A percentile compares a stretch with the other conserved stretches of the same genome.
These are phyloP conservation scores for Xylariaceae sp. DNA, from an alignment of 2,329 filamentous ascomycete genomes.

Conservation along the genomic window DNA sequence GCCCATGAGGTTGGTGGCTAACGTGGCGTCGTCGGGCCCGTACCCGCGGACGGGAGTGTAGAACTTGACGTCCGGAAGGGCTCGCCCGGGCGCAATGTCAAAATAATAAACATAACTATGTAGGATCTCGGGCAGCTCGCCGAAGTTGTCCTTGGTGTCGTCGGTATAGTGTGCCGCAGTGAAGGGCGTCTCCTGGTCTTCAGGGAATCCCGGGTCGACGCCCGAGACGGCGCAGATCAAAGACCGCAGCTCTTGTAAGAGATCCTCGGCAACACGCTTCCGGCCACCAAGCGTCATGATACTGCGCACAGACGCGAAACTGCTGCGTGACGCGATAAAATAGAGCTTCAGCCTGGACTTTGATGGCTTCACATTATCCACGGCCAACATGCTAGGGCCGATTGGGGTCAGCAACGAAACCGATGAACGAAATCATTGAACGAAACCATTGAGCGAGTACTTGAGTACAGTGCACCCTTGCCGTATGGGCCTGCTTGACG, in stretches of 20 bases:
- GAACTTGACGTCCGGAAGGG: neutral
- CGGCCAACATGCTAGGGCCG: neutral
- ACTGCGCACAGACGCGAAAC: neutral
- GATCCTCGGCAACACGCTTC: neutral
- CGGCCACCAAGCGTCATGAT: neutral
- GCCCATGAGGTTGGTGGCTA: neutral
- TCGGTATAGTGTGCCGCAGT: neutral
- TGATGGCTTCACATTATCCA: neutral
- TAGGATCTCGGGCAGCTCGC: neutral
- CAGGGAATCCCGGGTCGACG: neutral
- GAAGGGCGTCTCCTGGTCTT: neutral
- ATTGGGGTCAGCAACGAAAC: too few relatives aligned
- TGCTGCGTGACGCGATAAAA: neutral
- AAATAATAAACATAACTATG: neutral
- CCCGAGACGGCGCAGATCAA: neutral
- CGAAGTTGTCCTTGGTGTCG: neutral
- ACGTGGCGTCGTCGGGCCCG: neutral
- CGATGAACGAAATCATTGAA: too few relatives aligned
- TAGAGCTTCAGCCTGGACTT: constrained; percentile 1
- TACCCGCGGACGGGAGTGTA: neutral
- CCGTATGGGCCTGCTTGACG: too few relatives aligned
- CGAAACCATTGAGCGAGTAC: too few relatives aligned
- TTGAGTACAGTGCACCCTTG: too few relatives aligned
- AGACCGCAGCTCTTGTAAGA: neutral
- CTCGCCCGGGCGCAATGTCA: neutral